Evolutionary conservation across 2,329 filamentous ascomycete genomes (phyloP).

Genomic region (Cordyceps cateniannulata): DNA sequence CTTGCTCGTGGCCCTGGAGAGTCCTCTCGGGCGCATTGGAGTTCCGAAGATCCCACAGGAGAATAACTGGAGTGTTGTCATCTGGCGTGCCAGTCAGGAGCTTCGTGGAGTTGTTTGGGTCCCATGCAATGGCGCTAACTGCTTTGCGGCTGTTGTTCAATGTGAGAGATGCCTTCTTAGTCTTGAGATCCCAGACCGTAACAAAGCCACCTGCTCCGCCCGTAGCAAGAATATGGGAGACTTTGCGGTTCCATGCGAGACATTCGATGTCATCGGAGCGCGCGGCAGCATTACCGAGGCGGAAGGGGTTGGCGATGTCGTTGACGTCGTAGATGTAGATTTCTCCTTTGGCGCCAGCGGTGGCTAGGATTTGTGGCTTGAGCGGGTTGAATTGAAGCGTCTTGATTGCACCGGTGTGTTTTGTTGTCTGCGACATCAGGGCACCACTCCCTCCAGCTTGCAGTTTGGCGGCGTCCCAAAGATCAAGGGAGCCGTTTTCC

Average conservation of each 20-base stretch:
- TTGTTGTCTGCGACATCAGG: conserved; percentile 78
- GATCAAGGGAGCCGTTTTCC: conserved; percentile 86
- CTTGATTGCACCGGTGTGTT: conserved; percentile 90
- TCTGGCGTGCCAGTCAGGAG: conserved; percentile 87
- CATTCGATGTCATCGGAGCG: conserved; percentile 94
- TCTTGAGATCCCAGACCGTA: conserved; percentile 97
- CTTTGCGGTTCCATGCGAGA: conserved; percentile 97
- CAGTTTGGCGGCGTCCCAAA: conserved; percentile 82
- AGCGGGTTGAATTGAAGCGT: conserved; percentile 94
- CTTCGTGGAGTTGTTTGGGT: conserved; percentile 91
- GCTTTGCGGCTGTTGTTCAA: conserved; percentile 93
- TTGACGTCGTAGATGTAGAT: conserved; percentile 94
- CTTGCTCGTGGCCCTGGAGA: conserved; percentile 87
- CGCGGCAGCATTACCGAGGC: conserved; percentile 79
- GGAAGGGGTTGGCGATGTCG: conserved; percentile 80
- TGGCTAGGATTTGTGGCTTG: conserved; percentile 84
- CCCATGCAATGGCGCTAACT: conserved; percentile 94
- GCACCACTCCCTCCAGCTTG: conserved; percentile 57
- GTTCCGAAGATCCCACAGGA: conserved; percentile 93
- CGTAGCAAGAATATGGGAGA: conserved; percentile 91
- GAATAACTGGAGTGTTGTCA: conserved; percentile 79
- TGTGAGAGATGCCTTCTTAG: conserved; percentile 93
- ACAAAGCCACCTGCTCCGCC: conserved; percentile 91
- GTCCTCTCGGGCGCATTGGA: conserved; percentile 89
- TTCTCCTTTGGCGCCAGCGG: conserved; percentile 90